These are phyloP conservation scores for Sugiyamaella marilandica DNA, from an alignment of 805 yeast genomes.

Conservation along the genomic window DNA sequence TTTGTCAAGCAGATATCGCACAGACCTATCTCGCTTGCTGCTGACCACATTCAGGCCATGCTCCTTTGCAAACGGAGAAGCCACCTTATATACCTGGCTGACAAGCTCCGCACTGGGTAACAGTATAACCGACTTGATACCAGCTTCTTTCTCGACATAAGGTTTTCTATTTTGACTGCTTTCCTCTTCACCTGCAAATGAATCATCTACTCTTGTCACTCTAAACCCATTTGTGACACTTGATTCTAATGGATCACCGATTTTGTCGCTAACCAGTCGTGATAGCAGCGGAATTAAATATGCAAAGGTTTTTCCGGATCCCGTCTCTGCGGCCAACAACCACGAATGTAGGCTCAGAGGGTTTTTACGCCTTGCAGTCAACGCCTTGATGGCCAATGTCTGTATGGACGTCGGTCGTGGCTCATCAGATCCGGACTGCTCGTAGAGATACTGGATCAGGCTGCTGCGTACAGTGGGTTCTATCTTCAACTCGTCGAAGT, in stretches of 20 bases:
- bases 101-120: constrained; percentile 89
- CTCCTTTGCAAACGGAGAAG: constrained; percentile 11
- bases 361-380: constrained; percentile 36
- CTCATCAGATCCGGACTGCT: constrained; percentile 8
- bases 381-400: constrained; percentile 61
- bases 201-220: too few species aligned
- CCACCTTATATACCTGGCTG: constrained; percentile 60
- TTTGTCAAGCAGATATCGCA: not conserved
- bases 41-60: not conserved
- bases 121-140: constrained; percentile 63
- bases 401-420: constrained; percentile 75
- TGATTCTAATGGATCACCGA: too few species aligned
- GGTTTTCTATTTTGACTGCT: constrained; percentile 23
- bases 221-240: too few species aligned
- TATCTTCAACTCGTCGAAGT: constrained; percentile 63
- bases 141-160: not conserved
- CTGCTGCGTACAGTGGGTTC: constrained; percentile 62
- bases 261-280: not conserved
- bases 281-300: constrained; percentile 70
- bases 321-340: constrained; percentile 93
- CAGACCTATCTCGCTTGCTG: not conserved
- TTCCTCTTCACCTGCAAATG: not conserved
- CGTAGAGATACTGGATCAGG: constrained; percentile 42
- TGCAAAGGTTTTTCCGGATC: constrained; percentile 95
- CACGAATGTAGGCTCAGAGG: constrained; percentile 45